Evolutionary conservation across 1,139 yeast species (phyloP), one percentile per base, ranked within the genome.

Genomic region (Scheffersomyces stambukii): DNA sequence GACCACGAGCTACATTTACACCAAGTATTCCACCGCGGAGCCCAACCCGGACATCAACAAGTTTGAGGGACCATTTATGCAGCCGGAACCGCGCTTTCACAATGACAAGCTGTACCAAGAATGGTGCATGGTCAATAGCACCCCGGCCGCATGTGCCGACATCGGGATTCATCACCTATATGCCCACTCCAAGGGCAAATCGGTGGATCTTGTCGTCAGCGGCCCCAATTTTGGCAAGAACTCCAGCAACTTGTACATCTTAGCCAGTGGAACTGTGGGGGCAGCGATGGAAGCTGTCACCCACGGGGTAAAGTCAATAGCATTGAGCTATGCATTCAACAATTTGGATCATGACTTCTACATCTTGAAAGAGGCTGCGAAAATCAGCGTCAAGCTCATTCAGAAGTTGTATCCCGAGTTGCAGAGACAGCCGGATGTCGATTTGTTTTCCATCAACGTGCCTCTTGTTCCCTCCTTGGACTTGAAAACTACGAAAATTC

Each of bases 221-320:
- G 98, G 98, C 0, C 98, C 98, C 6, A 91, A 91, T 53, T 91
- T 82, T 43, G 98, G 98, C 16, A 76, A 95, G 49, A 91, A 91
- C 55, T 79, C 96, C 2, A 76, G 91, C 21, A 86, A 93, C n/a
- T 73, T 91, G 25, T 91, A 88, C 53, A 83, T 88, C 33, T 72
- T 91, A 47, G 78, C 96, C 8, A 81, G 93, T 44, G 98, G 98
- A n/a, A 91, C 98, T 1, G 83, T 91, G 16, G 98, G 98, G 15
- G 97, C 96, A 1, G 94, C 96, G 1, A 77, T 89, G 88, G 98
- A 91, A 57, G 94, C 91, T 1, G 85, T 83, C 2, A 75, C 91
- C 24, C 80, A 85, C 37, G 89, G 88, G 1, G 72, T 72, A 21
- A 78, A 70, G 44, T 64, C 95, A 3, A 69, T 91, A 37, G 96